Percentiles rank a stretch among this genome's conserved stretches.
Evolutionary conservation across 108 stramenopile genomes (phyloP).

Genomic region (Hondaea fermentalgiana): DNA sequence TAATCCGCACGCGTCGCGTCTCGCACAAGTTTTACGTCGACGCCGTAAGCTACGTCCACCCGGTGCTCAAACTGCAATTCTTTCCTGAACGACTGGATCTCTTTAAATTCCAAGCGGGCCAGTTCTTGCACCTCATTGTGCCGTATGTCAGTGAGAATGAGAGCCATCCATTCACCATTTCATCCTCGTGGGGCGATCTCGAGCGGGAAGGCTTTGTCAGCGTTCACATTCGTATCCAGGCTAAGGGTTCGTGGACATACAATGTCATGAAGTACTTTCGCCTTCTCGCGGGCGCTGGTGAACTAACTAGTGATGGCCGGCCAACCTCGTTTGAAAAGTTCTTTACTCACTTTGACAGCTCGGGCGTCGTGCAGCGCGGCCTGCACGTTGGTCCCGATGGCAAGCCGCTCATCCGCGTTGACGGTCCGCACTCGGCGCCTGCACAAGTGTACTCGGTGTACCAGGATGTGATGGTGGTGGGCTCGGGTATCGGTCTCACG

Average conservation of each 20-base stretch:
- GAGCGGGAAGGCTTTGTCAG: constrained; percentile 28
- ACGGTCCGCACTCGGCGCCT: constrained; percentile 39
- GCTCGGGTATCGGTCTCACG: constrained; percentile 44
- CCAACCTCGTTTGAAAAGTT: neutral
- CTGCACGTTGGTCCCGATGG: constrained; percentile 32
- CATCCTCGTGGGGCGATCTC: constrained; percentile 23
- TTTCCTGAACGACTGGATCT: constrained; percentile 28
- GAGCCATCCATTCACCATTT: constrained; percentile 46
- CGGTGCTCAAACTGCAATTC: constrained; percentile 38
- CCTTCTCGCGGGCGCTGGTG: neutral
- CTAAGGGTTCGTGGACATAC: constrained; percentile 5
- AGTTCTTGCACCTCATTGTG: constrained; percentile 33
- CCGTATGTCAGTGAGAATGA: constrained; percentile 25
- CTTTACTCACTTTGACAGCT: neutral
- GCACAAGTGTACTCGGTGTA: constrained; percentile 31
- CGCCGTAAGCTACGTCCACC: constrained; percentile 29
- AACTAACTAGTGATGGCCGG: neutral
- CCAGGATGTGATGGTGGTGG: constrained; percentile 22
- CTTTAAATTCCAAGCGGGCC: constrained; percentile 40
- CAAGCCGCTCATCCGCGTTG: constrained; percentile 28
- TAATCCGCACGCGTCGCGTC: constrained; percentile 22
- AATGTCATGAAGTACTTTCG: constrained; percentile 22
- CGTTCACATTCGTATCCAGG: constrained; percentile 37
- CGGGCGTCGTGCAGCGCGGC: constrained; percentile 23
- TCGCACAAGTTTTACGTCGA: neutral